Evolutionary conservation across 2,329 filamentous ascomycete species (phyloP).

Genomic region (Trichoderma gracile): DNA sequence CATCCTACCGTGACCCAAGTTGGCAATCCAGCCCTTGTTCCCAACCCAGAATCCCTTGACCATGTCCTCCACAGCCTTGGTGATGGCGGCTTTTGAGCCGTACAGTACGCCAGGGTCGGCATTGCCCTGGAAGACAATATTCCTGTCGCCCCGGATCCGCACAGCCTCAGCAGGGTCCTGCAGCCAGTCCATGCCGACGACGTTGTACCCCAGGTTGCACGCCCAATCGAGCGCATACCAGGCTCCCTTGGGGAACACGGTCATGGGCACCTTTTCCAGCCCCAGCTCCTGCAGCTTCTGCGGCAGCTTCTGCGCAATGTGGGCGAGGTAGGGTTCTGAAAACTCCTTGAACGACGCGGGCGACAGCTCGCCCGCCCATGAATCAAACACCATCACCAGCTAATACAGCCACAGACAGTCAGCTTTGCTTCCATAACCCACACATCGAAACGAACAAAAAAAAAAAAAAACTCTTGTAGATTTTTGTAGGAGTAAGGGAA

Average conservation of each 20-base stretch:
- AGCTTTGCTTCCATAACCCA: not conserved
- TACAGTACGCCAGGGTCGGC: slow-evolving; percentile 93
- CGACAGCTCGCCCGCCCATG: slow-evolving; percentile 93
- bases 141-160: slow-evolving; percentile 72
- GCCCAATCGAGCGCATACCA: slow-evolving; percentile 91
- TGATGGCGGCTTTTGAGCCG: slow-evolving; percentile 78
- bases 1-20: slow-evolving; percentile 83
- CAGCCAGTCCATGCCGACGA: slow-evolving; percentile 93
- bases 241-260: slow-evolving; percentile 95
- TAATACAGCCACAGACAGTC: slow-evolving; percentile 35
- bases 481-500: no score
- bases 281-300: slow-evolving; percentile 70
- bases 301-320: slow-evolving; percentile 82
- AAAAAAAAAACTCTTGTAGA: no score
- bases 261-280: slow-evolving; percentile 86
- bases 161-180: slow-evolving; percentile 85
- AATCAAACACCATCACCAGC: slow-evolving; percentile 96
- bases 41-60: slow-evolving; percentile 77
- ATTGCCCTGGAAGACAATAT: slow-evolving; percentile 85
- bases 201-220: slow-evolving; percentile 86
- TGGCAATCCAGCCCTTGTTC: slow-evolving; percentile 94
- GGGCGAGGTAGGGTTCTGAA: slow-evolving; percentile 79
- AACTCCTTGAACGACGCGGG: slow-evolving; percentile 82
- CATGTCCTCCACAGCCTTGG: slow-evolving; percentile 79
- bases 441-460: not conserved